Evolutionary conservation across 1,284 basidiomycete genomes (phyloP), one percentile per base, ranked within the genome.

Genomic region (Agaricales sp.): DNA sequence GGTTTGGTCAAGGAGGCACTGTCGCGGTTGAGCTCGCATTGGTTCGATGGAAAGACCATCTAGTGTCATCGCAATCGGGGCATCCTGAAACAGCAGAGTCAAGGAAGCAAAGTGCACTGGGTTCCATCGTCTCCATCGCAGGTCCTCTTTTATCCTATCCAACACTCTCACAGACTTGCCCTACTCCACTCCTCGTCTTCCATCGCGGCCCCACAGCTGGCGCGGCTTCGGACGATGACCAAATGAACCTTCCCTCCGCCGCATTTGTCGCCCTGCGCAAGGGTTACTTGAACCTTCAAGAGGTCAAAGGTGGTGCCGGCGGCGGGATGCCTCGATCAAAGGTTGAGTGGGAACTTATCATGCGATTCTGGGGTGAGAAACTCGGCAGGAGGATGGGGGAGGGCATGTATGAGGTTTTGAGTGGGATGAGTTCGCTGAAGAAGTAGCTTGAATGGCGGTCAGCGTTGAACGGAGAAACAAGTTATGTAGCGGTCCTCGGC

Each of bases 1-100:
- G 92, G 3, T 96, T 92, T 58, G 90, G 78, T 0, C 92, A 96
- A 63, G 92, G 92, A 0, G 92, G 90, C 0, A 88, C 74, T 22
- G 77, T 91, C 26, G 87, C 80, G 2, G 74, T 77, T 1, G 91
- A 96, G 62, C 69, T 82, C 24, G 74, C 70, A 13, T 56, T 87
- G 45, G 57, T 64, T 21, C 72, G 68, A 63, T 77, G 75, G 74
- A 71, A 68, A 48, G 47, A 60, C 20, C 59, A 71, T 55, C 59
- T 69, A 38, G 60, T 66, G 48, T 55, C 58, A 46, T 35, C 11
- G 30, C 8, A n/a, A n/a, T 8, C 11, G 30, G 30, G 30, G n/a
- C 8, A 35, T 35, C 11, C 11, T 11, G 52, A 60, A 54, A 52
- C 57, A 55, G 55, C 55, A 53, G 51, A 50, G 8, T 38, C 52